phyloP scores from a whole-genome alignment of 2,329 filamentous ascomycete species.

The Aspergillus arachidicola region DNA sequence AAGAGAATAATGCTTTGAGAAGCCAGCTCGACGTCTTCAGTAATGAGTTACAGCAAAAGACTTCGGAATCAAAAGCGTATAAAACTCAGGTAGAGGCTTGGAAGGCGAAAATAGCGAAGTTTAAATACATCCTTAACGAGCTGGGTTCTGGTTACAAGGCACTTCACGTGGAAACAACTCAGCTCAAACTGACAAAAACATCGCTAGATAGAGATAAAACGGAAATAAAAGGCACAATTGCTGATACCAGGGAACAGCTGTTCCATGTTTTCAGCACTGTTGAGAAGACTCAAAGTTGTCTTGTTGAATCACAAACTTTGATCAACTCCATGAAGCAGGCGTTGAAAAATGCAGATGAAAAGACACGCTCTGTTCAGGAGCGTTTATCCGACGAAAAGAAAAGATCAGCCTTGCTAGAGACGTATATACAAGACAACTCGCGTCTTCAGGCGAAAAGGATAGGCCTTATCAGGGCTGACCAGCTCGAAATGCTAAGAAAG shows the following conservation, averaged over 20 bases:
- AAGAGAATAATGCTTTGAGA: constrained; percentile 33
- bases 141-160: constrained; percentile 37
- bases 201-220: constrained; percentile 29
- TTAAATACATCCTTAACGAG: constrained; percentile 35
- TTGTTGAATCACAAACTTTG: constrained; percentile 21
- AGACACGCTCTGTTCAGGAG: constrained; percentile 14
- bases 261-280: constrained; percentile 17
- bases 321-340: constrained; percentile 28
- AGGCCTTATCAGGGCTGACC: constrained; percentile 24
- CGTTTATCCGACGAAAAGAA: constrained; percentile 35
- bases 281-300: constrained; percentile 22
- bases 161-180: constrained; percentile 33
- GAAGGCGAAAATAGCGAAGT: constrained; percentile 36
- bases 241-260: constrained; percentile 27
- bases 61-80: constrained; percentile 23
- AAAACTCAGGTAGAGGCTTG: constrained; percentile 33
- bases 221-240: constrained; percentile 27
- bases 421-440: constrained; percentile 33
- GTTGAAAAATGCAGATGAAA: constrained; percentile 28
- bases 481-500: constrained; percentile 24
- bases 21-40: constrained; percentile 23
- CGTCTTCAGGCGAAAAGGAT: constrained; percentile 25
- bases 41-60: constrained; percentile 22
- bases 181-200: constrained; percentile 27
- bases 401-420: constrained; percentile 31